A percentile compares a stretch with the other conserved stretches of the same genome.
These are phyloP conservation scores for Colletotrichum magnum DNA, from an alignment of 2,329 filamentous ascomycete species.

Conservation along the genomic window DNA sequence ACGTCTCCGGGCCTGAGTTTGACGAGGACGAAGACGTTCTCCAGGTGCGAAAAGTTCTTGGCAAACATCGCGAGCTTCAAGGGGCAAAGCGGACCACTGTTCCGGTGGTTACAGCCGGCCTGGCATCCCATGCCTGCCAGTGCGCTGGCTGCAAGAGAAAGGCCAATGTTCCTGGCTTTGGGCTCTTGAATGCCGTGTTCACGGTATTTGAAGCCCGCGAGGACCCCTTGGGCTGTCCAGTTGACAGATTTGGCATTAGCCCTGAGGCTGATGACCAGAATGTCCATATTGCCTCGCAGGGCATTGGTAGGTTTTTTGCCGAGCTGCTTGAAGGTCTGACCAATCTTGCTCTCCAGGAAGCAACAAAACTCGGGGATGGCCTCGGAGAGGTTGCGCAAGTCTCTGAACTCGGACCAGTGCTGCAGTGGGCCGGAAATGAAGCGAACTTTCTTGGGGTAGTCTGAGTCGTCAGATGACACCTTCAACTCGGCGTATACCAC, in stretches of 20 bases:
- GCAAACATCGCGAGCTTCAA: not conserved
- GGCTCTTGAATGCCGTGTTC: not conserved
- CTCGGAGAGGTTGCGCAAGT: not conserved
- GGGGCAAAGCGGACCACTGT: not conserved
- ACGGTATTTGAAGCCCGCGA: no score
- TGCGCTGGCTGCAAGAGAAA: not conserved
- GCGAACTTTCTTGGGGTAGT: not conserved
- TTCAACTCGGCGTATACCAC: not conserved
- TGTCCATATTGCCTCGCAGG: not conserved
- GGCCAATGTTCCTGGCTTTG: not conserved
- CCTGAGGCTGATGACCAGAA: slow-evolving; percentile 4
- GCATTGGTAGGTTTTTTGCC: not conserved
- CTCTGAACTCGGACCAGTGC: not conserved
- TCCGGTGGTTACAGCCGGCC: no score
- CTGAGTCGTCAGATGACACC: not conserved
- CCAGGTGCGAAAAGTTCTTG: slow-evolving; percentile 4
- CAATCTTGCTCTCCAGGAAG: slow-evolving; percentile 40
- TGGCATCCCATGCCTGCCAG: not conserved
- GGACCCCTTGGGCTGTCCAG: not conserved
- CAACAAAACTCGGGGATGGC: not conserved
- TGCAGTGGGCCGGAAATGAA: not conserved
- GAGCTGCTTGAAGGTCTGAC: not conserved
- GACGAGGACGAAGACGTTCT: slow-evolving; percentile 12
- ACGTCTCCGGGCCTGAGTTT: not conserved
- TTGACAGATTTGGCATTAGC: no score